Conservation (phyloP, 768 basidiomycete genomes). For the Fomitopsis serialis region DNA sequence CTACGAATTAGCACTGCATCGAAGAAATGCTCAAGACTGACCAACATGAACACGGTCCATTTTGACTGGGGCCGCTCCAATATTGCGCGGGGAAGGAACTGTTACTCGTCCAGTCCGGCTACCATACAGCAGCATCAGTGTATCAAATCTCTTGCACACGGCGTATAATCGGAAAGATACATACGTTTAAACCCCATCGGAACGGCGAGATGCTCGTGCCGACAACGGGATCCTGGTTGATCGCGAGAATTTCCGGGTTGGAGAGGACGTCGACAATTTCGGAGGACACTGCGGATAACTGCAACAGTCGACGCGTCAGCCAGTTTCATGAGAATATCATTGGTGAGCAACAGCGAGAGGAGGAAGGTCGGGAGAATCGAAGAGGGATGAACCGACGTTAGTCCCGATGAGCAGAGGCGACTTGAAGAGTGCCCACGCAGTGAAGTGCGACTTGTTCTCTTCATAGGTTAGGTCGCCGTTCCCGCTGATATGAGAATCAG, state of each 20-base stretch:
- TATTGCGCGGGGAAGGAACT: constrained; percentile 54
- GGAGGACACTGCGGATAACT: constrained; percentile 42
- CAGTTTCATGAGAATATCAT: no score
- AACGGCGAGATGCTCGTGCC: constrained; percentile 62
- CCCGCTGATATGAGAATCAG: no score
- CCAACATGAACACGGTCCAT: constrained; percentile 63
- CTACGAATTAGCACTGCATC: neutral
- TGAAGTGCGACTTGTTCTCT: constrained; percentile 67
- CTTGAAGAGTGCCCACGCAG: constrained; percentile 70
- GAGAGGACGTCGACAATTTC: constrained; percentile 51
- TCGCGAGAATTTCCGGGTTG: constrained; percentile 60
- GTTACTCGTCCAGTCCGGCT: constrained; percentile 32
- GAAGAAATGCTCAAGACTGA: constrained; percentile 20
- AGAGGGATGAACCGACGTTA: constrained; percentile 14
- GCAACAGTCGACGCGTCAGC: no score
- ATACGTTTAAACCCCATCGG: constrained; percentile 62
- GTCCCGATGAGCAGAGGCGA: constrained; percentile 65
- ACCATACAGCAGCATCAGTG: neutral
- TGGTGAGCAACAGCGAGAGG: no score
- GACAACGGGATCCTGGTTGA: constrained; percentile 62
- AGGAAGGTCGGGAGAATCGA: no score
- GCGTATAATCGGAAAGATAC: constrained; percentile 23
- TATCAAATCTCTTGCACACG: no score
- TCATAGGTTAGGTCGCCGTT: constrained; percentile 58
- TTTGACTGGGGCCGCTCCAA: constrained; percentile 61